Conservation (phyloP, 257 asterid genomes). For the Apocynum venetum region DNA sequence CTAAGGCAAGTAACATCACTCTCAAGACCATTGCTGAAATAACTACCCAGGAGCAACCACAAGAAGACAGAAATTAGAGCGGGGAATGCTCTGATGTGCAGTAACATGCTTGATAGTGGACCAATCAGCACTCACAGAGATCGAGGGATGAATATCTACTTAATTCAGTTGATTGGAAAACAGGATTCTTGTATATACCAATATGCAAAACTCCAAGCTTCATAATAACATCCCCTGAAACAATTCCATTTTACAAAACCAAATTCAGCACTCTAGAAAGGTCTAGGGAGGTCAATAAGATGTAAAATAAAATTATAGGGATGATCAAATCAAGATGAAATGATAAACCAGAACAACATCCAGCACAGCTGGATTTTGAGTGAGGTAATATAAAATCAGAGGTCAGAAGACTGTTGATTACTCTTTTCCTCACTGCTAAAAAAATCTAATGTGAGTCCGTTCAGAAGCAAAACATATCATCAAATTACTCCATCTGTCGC, state of each 20-base stretch:
- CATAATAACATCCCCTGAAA: constrained; percentile 17
- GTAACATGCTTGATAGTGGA: constrained; percentile 24
- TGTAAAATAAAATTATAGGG: neutral
- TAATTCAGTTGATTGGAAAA: constrained; percentile 6
- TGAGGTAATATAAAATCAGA: neutral
- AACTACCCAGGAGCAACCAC: constrained; percentile 36
- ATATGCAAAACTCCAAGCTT: constrained; percentile 12
- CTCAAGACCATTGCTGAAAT: constrained; percentile 34
- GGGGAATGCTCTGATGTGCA: constrained; percentile 20
- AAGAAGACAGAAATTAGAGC: constrained; percentile 27
- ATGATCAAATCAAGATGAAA: neutral
- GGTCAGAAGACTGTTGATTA: neutral
- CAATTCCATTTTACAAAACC: constrained; percentile 6
- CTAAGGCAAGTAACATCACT: constrained; percentile 62
- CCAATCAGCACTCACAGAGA: constrained; percentile 18
- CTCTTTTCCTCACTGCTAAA: neutral
- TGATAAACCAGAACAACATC: neutral
- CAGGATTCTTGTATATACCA: constrained; percentile 6
- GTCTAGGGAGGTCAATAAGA: neutral
- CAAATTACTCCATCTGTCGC: neutral
- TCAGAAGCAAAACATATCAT: neutral
- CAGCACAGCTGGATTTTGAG: neutral
- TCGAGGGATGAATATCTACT: constrained; percentile 5
- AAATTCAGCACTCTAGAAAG: constrained; percentile 7
- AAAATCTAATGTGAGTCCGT: neutral